Evolutionary conservation across 495 filamentous ascomycete genomes (phyloP).

Genomic region (Trichoderma virens): DNA sequence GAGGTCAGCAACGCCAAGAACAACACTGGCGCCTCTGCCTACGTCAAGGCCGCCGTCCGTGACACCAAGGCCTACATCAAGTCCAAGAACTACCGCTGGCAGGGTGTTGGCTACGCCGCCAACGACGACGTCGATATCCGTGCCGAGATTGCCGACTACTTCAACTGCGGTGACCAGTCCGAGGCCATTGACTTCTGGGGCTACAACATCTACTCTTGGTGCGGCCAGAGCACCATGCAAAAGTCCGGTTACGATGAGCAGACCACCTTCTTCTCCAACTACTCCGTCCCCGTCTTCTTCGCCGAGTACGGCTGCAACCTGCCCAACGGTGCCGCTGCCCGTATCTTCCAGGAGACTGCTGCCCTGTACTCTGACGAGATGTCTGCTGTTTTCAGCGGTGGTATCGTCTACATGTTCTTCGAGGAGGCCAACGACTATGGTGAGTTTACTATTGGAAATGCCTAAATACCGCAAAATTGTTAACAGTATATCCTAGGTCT

Average conservation of each 20-base stretch:
- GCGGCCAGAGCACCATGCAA: slow-evolving; percentile 66
- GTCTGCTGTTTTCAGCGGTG: slow-evolving; percentile 80
- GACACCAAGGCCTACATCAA: slow-evolving; percentile 93
- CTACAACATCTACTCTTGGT: slow-evolving; percentile 99
- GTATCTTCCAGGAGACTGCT: slow-evolving; percentile 78
- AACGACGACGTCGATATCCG: slow-evolving; percentile 83
- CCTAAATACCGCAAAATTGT: not conserved
- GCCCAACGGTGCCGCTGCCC: slow-evolving; percentile 48
- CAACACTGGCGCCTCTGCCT: slow-evolving; percentile 82
- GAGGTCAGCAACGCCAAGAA: slow-evolving; percentile 81
- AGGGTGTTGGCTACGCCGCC: slow-evolving; percentile 92
- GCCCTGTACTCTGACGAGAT: slow-evolving; percentile 76
- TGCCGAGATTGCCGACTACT: slow-evolving; percentile 71
- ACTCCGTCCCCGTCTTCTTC: slow-evolving; percentile 91
- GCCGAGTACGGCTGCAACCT: slow-evolving; percentile 95
- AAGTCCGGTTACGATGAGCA: slow-evolving; percentile 70
- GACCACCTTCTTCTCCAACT: slow-evolving; percentile 75
- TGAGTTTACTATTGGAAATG: slow-evolving; percentile 14
- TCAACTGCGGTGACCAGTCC: slow-evolving; percentile 69
- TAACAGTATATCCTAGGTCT: slow-evolving; percentile 35
- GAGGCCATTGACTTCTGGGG: slow-evolving; percentile 90
- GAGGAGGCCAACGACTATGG: slow-evolving; percentile 87
- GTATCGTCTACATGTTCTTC: slow-evolving; percentile 98
- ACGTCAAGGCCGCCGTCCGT: slow-evolving; percentile 92
- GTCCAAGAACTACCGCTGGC: slow-evolving; percentile 61